Conservation (phyloP, 169 alveolate species). For the Plasmodium falciparum region DNA sequence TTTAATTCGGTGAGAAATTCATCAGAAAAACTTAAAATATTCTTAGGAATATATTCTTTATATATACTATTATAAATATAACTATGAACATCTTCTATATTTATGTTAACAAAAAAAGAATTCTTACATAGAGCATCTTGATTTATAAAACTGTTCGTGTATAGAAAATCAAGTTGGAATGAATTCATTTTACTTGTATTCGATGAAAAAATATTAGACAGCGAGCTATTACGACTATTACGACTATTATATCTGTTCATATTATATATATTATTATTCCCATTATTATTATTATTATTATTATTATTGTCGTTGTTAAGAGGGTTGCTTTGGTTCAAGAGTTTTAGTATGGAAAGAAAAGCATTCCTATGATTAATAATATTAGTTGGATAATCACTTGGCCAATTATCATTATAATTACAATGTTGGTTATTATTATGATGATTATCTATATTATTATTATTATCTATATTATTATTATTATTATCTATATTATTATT, state of each 20-base stretch:
- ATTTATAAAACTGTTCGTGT: no score
- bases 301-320: no score
- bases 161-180: no score
- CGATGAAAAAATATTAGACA: no score
- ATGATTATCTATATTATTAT: not conserved
- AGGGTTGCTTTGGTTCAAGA: no score
- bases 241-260: no score
- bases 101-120: not conserved
- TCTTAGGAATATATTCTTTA: not conserved
- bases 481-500: not conserved
- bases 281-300: no score
- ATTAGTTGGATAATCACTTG: not conserved
- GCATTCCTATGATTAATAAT: no score
- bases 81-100: slow-evolving; percentile 22
- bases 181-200: no score
- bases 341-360: no score
- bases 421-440: not conserved
- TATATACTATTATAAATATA: slow-evolving; percentile 12
- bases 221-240: no score
- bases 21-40: slow-evolving; percentile 28
- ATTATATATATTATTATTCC: no score
- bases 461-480: not conserved
- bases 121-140: not conserved
- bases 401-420: not conserved
- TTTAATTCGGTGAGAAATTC: slow-evolving; percentile 41